Evolutionary conservation across 2,329 filamentous ascomycete species (phyloP).

Genomic region (Chrysosporium keratinophilum): DNA sequence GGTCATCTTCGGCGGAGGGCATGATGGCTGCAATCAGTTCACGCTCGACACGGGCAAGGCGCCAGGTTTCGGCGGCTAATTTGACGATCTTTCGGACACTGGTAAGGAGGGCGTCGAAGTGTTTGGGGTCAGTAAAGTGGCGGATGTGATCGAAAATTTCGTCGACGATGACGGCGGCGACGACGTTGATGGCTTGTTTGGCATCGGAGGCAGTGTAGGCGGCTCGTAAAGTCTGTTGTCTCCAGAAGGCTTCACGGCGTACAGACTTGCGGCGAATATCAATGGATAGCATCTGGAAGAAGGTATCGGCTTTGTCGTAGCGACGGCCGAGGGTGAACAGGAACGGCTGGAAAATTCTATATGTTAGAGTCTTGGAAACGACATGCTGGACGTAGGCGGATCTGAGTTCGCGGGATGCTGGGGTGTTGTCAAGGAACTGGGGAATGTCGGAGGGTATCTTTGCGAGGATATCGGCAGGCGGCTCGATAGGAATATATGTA

Average conservation of each 20-base stretch:
- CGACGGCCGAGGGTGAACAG: slow-evolving; percentile 46
- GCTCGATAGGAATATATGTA: slow-evolving; percentile 42
- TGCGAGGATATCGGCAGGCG: slow-evolving; percentile 41
- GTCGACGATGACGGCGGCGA: slow-evolving; percentile 46
- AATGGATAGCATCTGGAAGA: slow-evolving; percentile 46
- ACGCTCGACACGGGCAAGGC: slow-evolving; percentile 47
- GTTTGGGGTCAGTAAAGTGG: slow-evolving; percentile 43
- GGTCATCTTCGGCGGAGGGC: slow-evolving; percentile 33
- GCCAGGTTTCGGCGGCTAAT: slow-evolving; percentile 49
- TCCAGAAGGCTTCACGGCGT: slow-evolving; percentile 48
- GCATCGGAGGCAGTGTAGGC: slow-evolving; percentile 48
- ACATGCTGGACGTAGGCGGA: slow-evolving; percentile 46
- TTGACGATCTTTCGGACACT: slow-evolving; percentile 48
- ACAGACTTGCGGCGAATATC: slow-evolving; percentile 48
- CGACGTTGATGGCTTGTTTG: slow-evolving; percentile 47
- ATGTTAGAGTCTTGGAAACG: slow-evolving; percentile 47
- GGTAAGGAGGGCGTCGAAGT: slow-evolving; percentile 42
- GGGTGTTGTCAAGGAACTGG: slow-evolving; percentile 45
- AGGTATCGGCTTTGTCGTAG: slow-evolving; percentile 47
- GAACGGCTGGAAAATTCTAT: slow-evolving; percentile 49
- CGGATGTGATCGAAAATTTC: slow-evolving; percentile 47
- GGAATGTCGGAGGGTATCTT: slow-evolving; percentile 45
- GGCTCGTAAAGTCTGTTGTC: slow-evolving; percentile 48
- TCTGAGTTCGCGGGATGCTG: slow-evolving; percentile 43
- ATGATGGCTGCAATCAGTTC: slow-evolving; percentile 46